Conservation (phyloP, 2,329 filamentous ascomycete genomes). For the Pseudogymnoascus sp. region DNA sequence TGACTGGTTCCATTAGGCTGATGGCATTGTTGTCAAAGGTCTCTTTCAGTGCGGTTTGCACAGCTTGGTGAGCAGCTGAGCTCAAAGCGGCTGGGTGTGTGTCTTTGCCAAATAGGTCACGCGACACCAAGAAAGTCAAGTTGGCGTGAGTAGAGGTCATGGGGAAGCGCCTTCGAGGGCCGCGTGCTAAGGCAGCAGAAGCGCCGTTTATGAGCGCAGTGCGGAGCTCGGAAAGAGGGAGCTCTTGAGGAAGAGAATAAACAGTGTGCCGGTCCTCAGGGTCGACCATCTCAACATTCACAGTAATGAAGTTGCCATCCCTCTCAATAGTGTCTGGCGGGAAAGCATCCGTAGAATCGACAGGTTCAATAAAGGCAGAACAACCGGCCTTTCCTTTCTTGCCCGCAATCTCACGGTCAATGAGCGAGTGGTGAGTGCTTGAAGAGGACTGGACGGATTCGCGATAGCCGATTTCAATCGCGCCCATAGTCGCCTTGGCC, state of each 20-base stretch:
- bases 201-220: constrained; percentile 65
- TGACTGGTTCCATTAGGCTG: constrained; percentile 82
- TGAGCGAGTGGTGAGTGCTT: constrained; percentile 48
- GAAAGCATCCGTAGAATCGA: constrained; percentile 34
- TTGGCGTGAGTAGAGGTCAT: constrained; percentile 67
- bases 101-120: constrained; percentile 57
- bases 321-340: constrained; percentile 39
- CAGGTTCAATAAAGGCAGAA: constrained; percentile 56
- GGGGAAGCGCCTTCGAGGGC: constrained; percentile 71
- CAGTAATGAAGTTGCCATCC: constrained; percentile 63
- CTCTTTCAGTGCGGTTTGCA: constrained; percentile 58
- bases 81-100: constrained; percentile 59
- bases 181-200: constrained; percentile 73
- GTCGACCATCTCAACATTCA: constrained; percentile 37
- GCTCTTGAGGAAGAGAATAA: constrained; percentile 44
- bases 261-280: constrained; percentile 30
- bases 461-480: constrained; percentile 91
- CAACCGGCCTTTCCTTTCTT: constrained; percentile 72
- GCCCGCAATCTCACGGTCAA: constrained; percentile 73
- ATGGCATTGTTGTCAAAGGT: constrained; percentile 47
- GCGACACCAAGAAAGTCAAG: constrained; percentile 56
- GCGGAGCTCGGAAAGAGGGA: constrained; percentile 40
- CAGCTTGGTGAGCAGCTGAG: constrained; percentile 58
- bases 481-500: constrained; percentile 73
- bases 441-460: constrained; percentile 62